Evolutionary conservation across 352 stramenopile genomes (phyloP).

Genomic region (Blastocystis sp.): DNA sequence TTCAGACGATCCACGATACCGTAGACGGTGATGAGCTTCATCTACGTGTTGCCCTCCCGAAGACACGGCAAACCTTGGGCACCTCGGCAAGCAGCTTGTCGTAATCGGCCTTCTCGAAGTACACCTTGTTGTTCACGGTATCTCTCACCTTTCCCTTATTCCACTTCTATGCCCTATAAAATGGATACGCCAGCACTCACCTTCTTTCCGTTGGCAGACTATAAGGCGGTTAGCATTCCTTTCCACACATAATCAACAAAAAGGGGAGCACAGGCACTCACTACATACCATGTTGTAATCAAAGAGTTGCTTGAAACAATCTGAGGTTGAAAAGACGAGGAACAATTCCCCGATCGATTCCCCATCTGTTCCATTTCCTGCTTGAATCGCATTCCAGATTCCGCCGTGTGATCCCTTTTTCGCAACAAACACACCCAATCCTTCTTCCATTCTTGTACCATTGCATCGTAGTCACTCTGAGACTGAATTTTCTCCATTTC

Average conservation of each 20-base stretch:
- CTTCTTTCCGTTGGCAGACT: conserved; percentile 67
- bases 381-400: conserved; percentile 7
- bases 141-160: conserved; percentile 69
- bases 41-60: neutral
- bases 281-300: conserved; percentile 66
- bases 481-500: conserved; percentile 37
- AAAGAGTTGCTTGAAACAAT: conserved; percentile 59
- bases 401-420: conserved; percentile 12
- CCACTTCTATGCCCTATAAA: conserved; percentile 53
- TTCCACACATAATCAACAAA: neutral
- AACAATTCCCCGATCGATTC: neutral
- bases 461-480: conserved; percentile 7
- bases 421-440: conserved; percentile 34
- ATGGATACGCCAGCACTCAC: neutral
- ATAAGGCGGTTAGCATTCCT: conserved; percentile 9
- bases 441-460: neutral
- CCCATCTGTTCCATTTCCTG: neutral
- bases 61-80: conserved; percentile 23
- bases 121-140: conserved; percentile 69
- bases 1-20: conserved; percentile 69
- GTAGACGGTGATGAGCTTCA: conserved; percentile 69
- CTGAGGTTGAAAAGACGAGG: neutral
- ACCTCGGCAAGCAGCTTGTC: conserved; percentile 66
- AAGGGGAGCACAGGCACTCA: neutral
- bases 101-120: conserved; percentile 64